Evolutionary conservation across 148 eudicot species (phyloP).

Genomic region (Rhododendron griersonianum): DNA sequence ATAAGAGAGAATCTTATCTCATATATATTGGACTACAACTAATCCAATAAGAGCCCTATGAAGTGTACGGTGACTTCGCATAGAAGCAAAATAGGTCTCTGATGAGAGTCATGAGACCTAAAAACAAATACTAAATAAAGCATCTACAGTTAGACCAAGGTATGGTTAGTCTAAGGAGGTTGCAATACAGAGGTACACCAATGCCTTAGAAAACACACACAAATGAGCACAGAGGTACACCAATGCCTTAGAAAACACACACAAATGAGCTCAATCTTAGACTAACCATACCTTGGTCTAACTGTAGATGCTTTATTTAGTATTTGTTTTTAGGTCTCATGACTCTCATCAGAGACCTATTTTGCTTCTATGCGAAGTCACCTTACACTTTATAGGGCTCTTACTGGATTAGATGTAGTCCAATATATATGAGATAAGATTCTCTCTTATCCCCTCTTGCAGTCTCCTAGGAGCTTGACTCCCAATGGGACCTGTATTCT

Average conservation of each 20-base stretch:
- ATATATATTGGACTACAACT: neutral
- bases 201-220: too few relatives aligned
- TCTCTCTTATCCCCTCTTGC: too few relatives aligned
- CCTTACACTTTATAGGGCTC: neutral
- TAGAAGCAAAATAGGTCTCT: neutral
- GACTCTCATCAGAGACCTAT: neutral
- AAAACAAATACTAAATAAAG: slow-evolving; percentile 45
- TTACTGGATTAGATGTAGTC: neutral
- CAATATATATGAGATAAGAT: neutral
- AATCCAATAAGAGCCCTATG: neutral
- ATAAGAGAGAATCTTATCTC: too few relatives aligned
- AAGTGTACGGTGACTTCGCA: neutral
- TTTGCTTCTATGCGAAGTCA: neutral
- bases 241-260: too few relatives aligned
- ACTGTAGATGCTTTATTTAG: slow-evolving; percentile 16
- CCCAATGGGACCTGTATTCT: too few relatives aligned
- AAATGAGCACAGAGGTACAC: too few relatives aligned
- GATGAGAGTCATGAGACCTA: neutral
- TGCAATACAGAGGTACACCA: too few relatives aligned
- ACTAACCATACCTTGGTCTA: too few relatives aligned
- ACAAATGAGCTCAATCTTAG: too few relatives aligned
- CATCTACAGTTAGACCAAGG: too few relatives aligned
- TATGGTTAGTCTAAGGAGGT: too few relatives aligned
- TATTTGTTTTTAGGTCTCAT: slow-evolving; percentile 24
- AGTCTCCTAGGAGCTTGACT: too few relatives aligned